Conservation (phyloP, 2,329 filamentous ascomycete genomes). For the Pseudogymnoascus sp. region DNA sequence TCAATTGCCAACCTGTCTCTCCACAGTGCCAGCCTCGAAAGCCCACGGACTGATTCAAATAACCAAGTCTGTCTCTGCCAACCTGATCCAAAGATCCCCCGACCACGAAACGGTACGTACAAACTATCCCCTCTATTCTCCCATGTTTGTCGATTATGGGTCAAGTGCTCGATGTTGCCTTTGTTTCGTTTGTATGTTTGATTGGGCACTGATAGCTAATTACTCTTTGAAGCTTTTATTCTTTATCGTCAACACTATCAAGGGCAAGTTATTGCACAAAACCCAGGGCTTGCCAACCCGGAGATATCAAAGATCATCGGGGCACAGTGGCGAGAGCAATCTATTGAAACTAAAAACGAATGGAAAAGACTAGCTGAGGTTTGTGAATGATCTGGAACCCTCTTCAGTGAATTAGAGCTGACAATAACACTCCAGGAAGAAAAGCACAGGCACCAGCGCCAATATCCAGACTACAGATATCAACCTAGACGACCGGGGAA, state of each 20-base stretch:
- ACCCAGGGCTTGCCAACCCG: constrained; percentile 88
- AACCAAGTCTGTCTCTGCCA: constrained; percentile 58
- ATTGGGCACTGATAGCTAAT: constrained; percentile 22
- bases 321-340: constrained; percentile 70
- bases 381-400: constrained; percentile 14
- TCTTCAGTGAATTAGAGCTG: background rate
- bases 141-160: constrained; percentile 8
- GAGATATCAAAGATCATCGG: constrained; percentile 98
- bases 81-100: constrained; percentile 61
- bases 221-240: constrained; percentile 69
- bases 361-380: constrained; percentile 88
- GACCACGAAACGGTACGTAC: constrained; percentile 60
- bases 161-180: constrained; percentile 6
- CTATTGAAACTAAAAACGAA: constrained; percentile 64
- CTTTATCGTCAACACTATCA: constrained; percentile 93
- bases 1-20: constrained; percentile 23
- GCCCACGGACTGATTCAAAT: constrained; percentile 18
- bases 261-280: constrained; percentile 65
- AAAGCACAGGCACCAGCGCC: constrained; percentile 77
- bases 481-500: constrained; percentile 49
- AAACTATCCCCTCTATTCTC: constrained; percentile 10
- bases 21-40: constrained; percentile 20
- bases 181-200: constrained; percentile 10
- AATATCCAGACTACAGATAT: constrained; percentile 92
- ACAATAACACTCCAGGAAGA: constrained; percentile 53